Base-by-base conservation (phyloP, 805 yeast species). In the Yamadazyma kitorensis region DNA sequence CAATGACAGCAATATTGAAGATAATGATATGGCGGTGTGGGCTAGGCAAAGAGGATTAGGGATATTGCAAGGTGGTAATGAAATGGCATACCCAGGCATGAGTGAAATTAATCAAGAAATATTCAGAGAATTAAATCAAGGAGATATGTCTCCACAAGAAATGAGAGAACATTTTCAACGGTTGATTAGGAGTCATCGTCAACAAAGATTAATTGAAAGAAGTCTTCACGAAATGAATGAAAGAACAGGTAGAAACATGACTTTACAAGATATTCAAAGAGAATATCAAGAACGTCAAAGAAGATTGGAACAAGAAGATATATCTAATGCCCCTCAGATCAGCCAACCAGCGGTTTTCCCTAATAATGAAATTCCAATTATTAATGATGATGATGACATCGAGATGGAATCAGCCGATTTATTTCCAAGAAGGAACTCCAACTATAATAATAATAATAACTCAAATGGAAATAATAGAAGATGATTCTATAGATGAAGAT, bases 271-370 rank as follows among this genome's bases (percentile, higher is more conserved):
- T 7, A n/a, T 24, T 4, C 19, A 14, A 22, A 13, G 17, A 10
- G 15, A 30, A 14, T 6, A 5, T 5, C 14, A 11, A 14, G n/a
- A 21, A 21, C 5, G 17, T 10, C 16, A 14, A 24, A 12, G 21
- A 13, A 14, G 24, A 13, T n/a, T 25, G 19, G 27, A 25, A 15
- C 23, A 7, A 6, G 39, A 31, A 14, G 32, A 28, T 27, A 18
- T 19, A 4, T 55, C 51, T 12, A 54, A 64, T 44, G 71, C 70
- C 4, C 72, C 72, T 1, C 71, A 64, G 25, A 60, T 65, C 8
- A 45, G 47, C 12, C 72, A 65, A 39, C 68, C 67, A 5, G 61
- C 71, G 11, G 68, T 67, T 3, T 67, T 67, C 36, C 61, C 68
- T 15, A 46, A 45, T 44, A 57, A 49, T 18, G 45, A 49, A 31